Percentiles rank a stretch among this genome's conserved stretches.
These are phyloP conservation scores for Leccinum brunneo-olivaceum DNA, from an alignment of 1,284 basidiomycete genomes.

Conservation along the genomic window DNA sequence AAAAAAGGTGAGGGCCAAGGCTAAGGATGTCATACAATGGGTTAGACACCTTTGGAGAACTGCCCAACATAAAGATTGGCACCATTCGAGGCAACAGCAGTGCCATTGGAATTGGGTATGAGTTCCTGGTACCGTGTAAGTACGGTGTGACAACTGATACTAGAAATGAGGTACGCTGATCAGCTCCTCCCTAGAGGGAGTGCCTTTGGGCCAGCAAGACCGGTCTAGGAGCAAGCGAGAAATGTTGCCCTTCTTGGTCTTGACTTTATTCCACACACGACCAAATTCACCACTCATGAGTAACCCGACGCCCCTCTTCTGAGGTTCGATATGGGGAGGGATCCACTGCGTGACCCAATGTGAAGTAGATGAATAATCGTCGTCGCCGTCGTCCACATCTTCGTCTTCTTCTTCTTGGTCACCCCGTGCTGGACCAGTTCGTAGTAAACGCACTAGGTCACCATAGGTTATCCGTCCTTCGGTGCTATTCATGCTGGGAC, in stretches of 20 bases:
- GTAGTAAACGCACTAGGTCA: slow-evolving; percentile 21
- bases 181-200: slow-evolving; percentile 46
- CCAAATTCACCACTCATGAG: slow-evolving; percentile 86
- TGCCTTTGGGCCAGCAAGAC: slow-evolving; percentile 32
- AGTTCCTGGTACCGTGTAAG: slow-evolving; percentile 44
- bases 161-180: slow-evolving; percentile 36
- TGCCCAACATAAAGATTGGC: slow-evolving; percentile 90
- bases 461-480: slow-evolving; percentile 14
- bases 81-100: slow-evolving; percentile 77
- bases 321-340: slow-evolving; percentile 55
- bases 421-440: slow-evolving; percentile 10
- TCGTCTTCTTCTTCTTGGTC: slow-evolving; percentile 31
- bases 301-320: slow-evolving; percentile 65
- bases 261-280: slow-evolving; percentile 46
- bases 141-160: not conserved
- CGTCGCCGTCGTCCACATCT: slow-evolving; percentile 36
- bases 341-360: slow-evolving; percentile 34
- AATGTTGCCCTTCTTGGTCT: slow-evolving; percentile 35
- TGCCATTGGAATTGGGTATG: slow-evolving; percentile 83
- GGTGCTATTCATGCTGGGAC: slow-evolving; percentile 28
- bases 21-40: slow-evolving; percentile 20
- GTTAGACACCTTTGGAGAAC: slow-evolving; percentile 66
- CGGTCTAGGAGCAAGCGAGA: slow-evolving; percentile 43
- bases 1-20: slow-evolving; percentile 3
- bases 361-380: slow-evolving; percentile 25